Evolutionary conservation across 768 basidiomycete genomes (phyloP).

Genomic region (Tulasnella calospora): DNA sequence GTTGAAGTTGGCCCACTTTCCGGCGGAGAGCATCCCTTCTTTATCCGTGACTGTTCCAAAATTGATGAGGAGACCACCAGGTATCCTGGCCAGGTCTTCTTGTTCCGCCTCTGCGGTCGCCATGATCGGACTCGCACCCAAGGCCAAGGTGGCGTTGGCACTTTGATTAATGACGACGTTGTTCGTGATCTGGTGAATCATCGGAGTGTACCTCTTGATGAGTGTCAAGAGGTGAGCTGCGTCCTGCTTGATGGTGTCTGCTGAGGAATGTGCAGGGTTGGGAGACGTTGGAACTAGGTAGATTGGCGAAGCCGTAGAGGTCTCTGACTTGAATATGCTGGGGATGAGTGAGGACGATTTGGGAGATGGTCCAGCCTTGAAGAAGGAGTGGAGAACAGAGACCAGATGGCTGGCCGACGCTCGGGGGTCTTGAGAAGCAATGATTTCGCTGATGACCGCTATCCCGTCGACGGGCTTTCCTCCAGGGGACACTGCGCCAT

Average conservation of each 20-base stretch:
- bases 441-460: conserved; percentile 85
- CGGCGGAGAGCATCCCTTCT: conserved; percentile 72
- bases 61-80: conserved; percentile 73
- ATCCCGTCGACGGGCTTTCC: conserved; percentile 68
- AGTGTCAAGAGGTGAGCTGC: conserved; percentile 4
- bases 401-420: conserved; percentile 47
- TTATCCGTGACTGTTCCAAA: conserved; percentile 67
- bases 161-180: conserved; percentile 83
- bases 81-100: conserved; percentile 62
- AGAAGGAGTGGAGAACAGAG: conserved; percentile 46
- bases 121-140: conserved; percentile 93
- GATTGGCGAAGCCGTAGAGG: background rate
- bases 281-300: background rate
- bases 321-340: background rate
- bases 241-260: background rate
- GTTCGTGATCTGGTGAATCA: conserved; percentile 68
- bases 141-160: conserved; percentile 81
- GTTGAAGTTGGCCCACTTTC: conserved; percentile 36
- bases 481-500: conserved; percentile 59
- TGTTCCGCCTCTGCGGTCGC: conserved; percentile 79
- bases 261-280: background rate
- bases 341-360: background rate
- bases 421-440: conserved; percentile 56
- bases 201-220: conserved; percentile 10
- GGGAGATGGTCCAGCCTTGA: background rate